Conservation (phyloP, 495 filamentous ascomycete genomes). For the Sphaerosporella brunnea region DNA sequence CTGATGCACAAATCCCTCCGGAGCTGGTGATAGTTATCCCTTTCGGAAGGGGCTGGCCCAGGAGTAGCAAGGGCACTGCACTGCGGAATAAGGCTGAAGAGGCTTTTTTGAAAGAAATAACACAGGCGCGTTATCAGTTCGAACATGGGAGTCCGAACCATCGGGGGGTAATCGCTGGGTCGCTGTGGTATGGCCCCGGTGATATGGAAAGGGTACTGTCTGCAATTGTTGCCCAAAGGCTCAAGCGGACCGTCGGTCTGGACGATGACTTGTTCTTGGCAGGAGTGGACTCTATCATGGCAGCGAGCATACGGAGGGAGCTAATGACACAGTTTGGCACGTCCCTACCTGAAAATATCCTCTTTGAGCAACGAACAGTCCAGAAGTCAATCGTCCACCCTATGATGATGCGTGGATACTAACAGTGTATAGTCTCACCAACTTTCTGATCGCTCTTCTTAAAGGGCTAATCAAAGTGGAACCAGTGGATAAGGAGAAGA, state of each 20-base stretch:
- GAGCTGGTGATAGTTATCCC: conserved; percentile 32
- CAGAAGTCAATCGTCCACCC: conserved; percentile 16
- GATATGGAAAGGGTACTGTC: conserved; percentile 19
- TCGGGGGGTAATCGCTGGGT: too few relatives aligned
- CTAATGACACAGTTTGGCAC: conserved; percentile 19
- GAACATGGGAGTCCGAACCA: too few relatives aligned
- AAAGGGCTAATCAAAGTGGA: not conserved
- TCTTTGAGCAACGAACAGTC: conserved; percentile 33
- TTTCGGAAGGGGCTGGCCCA: conserved; percentile 25
- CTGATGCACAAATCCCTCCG: conserved; percentile 30
- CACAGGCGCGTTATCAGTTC: conserved; percentile 28
- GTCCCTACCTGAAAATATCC: conserved; percentile 32
- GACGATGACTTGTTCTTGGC: conserved; percentile 36
- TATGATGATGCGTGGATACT: not conserved
- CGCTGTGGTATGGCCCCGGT: too few relatives aligned
- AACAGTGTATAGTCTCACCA: not conserved
- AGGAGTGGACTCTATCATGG: conserved; percentile 40
- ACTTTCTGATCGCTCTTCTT: too few relatives aligned
- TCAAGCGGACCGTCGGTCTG: conserved; percentile 3
- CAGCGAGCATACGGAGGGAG: conserved; percentile 32
- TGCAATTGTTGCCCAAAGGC: conserved; percentile 13
- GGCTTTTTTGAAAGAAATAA: conserved; percentile 29
- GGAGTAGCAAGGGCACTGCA: conserved; percentile 39
- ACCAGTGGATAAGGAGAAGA: conserved; percentile 4
- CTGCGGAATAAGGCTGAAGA: conserved; percentile 31